These are phyloP conservation scores for Apiotrichum mycotoxinovorans DNA, from an alignment of 1,284 basidiomycete genomes.

Conservation along the genomic window DNA sequence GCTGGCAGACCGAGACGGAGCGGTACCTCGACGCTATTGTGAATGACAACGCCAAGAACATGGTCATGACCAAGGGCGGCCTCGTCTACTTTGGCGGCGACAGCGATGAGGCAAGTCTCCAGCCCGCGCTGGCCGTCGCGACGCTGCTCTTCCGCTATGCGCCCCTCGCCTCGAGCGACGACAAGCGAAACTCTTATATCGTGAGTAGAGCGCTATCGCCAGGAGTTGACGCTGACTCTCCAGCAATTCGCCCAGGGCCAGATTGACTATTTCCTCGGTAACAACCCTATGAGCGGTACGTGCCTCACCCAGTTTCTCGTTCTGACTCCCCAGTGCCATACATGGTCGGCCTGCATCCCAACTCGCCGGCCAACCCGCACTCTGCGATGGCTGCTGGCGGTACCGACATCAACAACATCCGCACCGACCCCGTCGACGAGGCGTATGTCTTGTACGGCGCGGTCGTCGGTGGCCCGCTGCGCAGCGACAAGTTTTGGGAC, in stretches of 20 bases:
- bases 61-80: conserved; percentile 64
- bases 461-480: conserved; percentile 79
- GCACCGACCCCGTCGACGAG: conserved; percentile 67
- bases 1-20: conserved; percentile 71
- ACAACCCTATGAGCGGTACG: conserved; percentile 76
- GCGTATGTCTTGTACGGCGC: conserved; percentile 79
- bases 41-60: conserved; percentile 56
- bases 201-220: conserved; percentile 48
- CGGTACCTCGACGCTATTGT: conserved; percentile 71
- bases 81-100: conserved; percentile 74
- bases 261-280: conserved; percentile 74
- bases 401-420: conserved; percentile 59
- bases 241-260: conserved; percentile 50
- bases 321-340: conserved; percentile 34
- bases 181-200: conserved; percentile 61
- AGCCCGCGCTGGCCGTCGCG: conserved; percentile 79
- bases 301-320: background rate
- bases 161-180: conserved; percentile 62
- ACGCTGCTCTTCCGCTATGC: conserved; percentile 76
- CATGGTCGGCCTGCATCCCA: conserved; percentile 75
- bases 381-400: conserved; percentile 82
- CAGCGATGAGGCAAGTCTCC: conserved; percentile 72
- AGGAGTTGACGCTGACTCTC: background rate
- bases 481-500: conserved; percentile 72
- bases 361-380: conserved; percentile 83